phyloP scores from a whole-genome alignment of 192 early-diverging fungal species.

The Gryganskiella cystojenkinii region DNA sequence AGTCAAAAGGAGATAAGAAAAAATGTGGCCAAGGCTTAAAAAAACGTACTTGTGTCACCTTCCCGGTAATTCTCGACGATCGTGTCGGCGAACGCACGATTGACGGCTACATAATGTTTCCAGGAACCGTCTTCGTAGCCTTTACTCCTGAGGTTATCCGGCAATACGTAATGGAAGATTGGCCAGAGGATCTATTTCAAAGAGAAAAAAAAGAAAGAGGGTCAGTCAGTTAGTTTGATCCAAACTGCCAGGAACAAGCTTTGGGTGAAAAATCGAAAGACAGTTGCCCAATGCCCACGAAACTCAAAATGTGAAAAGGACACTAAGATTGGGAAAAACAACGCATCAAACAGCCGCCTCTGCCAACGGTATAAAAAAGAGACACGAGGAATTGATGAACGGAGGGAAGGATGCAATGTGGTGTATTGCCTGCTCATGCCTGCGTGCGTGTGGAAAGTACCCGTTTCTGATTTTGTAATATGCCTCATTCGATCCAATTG shows the following conservation, averaged over 20 bases:
- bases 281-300: neutral
- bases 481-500: too few relatives aligned
- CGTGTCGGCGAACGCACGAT: constrained; percentile 85
- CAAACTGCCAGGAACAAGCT: too few relatives aligned
- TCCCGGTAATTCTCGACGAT: constrained; percentile 80
- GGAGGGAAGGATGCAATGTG: neutral
- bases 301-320: too few relatives aligned
- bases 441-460: too few relatives aligned
- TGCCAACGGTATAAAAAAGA: neutral
- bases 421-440: too few relatives aligned
- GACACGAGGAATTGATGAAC: neutral
- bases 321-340: neutral
- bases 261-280: neutral
- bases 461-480: too few relatives aligned
- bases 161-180: constrained; percentile 95
- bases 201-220: constrained; percentile 5
- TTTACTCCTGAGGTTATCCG: constrained; percentile 86
- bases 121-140: constrained; percentile 83
- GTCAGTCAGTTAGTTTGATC: too few relatives aligned
- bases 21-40: neutral
- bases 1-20: constrained; percentile 1
- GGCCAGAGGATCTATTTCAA: constrained; percentile 90
- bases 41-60: constrained; percentile 83
- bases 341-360: neutral
- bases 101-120: constrained; percentile 86